Evolutionary conservation across 139 green algal genomes (phyloP).

Genomic region (Coccomyxa sp.): DNA sequence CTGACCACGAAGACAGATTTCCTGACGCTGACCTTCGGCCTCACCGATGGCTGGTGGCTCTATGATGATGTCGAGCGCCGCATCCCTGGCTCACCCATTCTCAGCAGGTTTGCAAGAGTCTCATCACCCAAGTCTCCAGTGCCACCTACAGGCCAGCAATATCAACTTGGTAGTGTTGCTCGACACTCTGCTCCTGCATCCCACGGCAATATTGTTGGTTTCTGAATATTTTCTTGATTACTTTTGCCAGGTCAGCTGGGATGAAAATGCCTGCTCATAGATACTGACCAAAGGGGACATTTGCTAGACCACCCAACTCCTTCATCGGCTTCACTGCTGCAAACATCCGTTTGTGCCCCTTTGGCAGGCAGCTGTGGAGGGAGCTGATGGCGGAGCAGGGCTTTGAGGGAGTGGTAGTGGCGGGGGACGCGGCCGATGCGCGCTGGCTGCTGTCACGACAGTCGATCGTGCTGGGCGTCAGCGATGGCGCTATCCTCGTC

Average conservation of each 20-base stretch:
- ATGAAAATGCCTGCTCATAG: too few species aligned
- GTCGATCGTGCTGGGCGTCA: constrained; percentile 2
- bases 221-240: too few species aligned
- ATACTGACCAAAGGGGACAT: too few species aligned
- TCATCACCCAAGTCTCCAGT: too few species aligned
- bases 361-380: constrained; percentile 5
- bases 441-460: neutral
- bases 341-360: too few species aligned
- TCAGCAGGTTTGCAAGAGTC: neutral
- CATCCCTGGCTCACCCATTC: constrained; percentile 8
- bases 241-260: too few species aligned
- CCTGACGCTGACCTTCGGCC: constrained; percentile 15
- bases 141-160: too few species aligned
- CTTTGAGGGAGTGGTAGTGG: neutral
- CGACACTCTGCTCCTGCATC: too few species aligned
- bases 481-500: neutral
- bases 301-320: too few species aligned
- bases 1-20: constrained; percentile 9
- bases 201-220: too few species aligned
- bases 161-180: too few species aligned
- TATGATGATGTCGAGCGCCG: neutral
- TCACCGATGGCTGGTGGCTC: constrained; percentile 17
- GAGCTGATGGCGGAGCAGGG: constrained; percentile 10
- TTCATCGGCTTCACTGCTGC: too few species aligned
- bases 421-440: neutral